These are phyloP conservation scores for Epichloe sibirici DNA, from an alignment of 2,329 filamentous ascomycete genomes.

Conservation along the genomic window DNA sequence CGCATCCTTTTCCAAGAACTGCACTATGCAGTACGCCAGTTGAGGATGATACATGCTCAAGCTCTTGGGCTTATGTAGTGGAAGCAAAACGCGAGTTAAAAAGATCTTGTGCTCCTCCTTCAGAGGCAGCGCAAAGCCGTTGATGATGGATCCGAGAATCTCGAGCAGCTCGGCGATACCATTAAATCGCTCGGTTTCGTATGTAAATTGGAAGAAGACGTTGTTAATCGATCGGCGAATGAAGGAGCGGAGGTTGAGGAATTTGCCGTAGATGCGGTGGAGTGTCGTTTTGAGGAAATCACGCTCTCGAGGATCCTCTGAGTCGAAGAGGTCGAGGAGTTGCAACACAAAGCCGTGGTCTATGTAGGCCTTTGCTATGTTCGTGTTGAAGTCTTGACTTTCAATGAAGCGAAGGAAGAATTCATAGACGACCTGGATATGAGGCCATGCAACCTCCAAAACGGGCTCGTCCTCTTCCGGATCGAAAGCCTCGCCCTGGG, in stretches of 20 bases:
- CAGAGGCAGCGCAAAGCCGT: constrained; percentile 88
- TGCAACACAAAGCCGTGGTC: constrained; percentile 96
- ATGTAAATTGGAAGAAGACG: constrained; percentile 98
- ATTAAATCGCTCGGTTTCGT: constrained; percentile 97
- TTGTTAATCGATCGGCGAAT: constrained; percentile 99
- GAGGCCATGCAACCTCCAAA: constrained; percentile 94
- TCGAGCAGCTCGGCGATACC: constrained; percentile 94
- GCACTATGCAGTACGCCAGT: constrained; percentile 95
- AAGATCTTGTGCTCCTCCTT: constrained; percentile 99
- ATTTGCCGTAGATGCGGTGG: constrained; percentile 97
- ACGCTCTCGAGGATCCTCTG: constrained; percentile 88
- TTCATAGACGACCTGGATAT: constrained; percentile 98
- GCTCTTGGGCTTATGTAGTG: constrained; percentile 95
- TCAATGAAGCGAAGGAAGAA: constrained; percentile 99
- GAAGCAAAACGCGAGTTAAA: constrained; percentile 81
- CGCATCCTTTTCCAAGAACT: constrained; percentile 96
- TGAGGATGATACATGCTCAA: constrained; percentile 99
- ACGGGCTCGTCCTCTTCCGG: constrained; percentile 98
- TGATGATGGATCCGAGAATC: constrained; percentile 97
- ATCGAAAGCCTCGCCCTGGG: constrained; percentile 95
- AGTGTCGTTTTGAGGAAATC: constrained; percentile 98
- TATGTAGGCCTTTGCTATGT: constrained; percentile 97
- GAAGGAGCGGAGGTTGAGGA: constrained; percentile 92
- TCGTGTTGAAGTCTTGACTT: constrained; percentile 99
- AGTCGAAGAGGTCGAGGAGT: constrained; percentile 95